Evolutionary conservation across 768 basidiomycete genomes (phyloP).

Genomic region (Tulasnella sp.): DNA sequence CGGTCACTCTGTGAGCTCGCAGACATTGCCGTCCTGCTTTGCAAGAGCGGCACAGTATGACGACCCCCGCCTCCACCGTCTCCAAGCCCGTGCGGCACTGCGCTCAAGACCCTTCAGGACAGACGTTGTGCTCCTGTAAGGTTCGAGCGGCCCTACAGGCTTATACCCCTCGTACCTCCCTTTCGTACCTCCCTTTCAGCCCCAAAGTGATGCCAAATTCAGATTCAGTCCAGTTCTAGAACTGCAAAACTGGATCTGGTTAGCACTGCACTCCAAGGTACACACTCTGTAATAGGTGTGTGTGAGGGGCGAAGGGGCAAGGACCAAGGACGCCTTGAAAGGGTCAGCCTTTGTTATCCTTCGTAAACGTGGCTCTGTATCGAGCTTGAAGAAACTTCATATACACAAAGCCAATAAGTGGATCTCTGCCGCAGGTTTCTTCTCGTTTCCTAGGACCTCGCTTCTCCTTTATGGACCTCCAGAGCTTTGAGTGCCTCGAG

Average conservation of each 20-base stretch:
- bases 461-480: neutral
- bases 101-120: neutral
- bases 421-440: neutral
- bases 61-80: neutral
- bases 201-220: neutral
- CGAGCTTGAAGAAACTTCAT: neutral
- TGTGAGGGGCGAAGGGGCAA: neutral
- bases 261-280: conserved; percentile 2
- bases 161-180: neutral
- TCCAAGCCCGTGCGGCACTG: neutral
- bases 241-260: neutral
- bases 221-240: neutral
- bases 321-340: neutral
- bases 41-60: neutral
- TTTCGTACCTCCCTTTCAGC: neutral
- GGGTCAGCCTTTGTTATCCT: neutral
- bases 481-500: neutral
- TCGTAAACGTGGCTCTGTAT: neutral
- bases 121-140: neutral
- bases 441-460: neutral
- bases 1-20: neutral
- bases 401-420: neutral
- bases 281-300: neutral
- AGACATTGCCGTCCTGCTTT: neutral
- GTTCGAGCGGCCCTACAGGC: neutral